Percentiles rank a stretch among this genome's conserved stretches.
Evolutionary conservation across 2,329 filamentous ascomycete genomes (phyloP).

Genomic region (Rhynchosporium agropyri): DNA sequence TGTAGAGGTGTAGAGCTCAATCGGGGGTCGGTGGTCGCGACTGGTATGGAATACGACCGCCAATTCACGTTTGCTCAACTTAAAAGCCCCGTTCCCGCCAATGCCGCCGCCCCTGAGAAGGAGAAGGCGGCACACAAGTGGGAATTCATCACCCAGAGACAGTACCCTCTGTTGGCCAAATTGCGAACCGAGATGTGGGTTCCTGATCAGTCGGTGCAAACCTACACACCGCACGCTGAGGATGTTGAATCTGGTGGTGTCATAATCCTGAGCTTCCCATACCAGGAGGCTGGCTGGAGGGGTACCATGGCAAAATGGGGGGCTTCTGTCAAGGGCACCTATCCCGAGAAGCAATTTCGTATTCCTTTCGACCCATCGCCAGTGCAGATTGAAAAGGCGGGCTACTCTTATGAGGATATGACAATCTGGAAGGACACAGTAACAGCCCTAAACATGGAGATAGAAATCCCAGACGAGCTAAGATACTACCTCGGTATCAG

Average conservation of each 20-base stretch:
- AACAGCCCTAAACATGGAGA: slow-evolving; percentile 57
- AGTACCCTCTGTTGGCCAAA: slow-evolving; percentile 70
- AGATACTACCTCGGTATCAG: slow-evolving; percentile 67
- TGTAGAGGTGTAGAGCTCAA: slow-evolving; percentile 76
- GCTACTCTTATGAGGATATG: slow-evolving; percentile 63
- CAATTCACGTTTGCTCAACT: slow-evolving; percentile 81
- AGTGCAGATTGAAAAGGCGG: slow-evolving; percentile 58
- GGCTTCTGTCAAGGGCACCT: slow-evolving; percentile 55
- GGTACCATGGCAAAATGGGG: slow-evolving; percentile 50
- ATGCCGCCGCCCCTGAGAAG: slow-evolving; percentile 42
- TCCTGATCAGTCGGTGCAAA: slow-evolving; percentile 61
- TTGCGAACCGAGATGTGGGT: slow-evolving; percentile 70
- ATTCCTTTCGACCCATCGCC: slow-evolving; percentile 66
- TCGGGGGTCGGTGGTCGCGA: slow-evolving; percentile 62
- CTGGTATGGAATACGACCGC: slow-evolving; percentile 77
- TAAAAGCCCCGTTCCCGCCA: slow-evolving; percentile 51
- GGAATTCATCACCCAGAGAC: slow-evolving; percentile 71
- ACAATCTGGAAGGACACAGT: slow-evolving; percentile 65
- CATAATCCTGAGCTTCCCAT: slow-evolving; percentile 69
- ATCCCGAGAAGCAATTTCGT: slow-evolving; percentile 65
- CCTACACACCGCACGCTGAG: slow-evolving; percentile 52
- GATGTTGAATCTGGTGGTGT: slow-evolving; percentile 59
- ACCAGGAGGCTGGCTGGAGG: slow-evolving; percentile 52
- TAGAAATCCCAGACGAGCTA: slow-evolving; percentile 64
- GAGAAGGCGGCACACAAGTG: slow-evolving; percentile 55